Base-by-base conservation (phyloP, 164 flowering plant species). In the Magnolia officinalis region DNA sequence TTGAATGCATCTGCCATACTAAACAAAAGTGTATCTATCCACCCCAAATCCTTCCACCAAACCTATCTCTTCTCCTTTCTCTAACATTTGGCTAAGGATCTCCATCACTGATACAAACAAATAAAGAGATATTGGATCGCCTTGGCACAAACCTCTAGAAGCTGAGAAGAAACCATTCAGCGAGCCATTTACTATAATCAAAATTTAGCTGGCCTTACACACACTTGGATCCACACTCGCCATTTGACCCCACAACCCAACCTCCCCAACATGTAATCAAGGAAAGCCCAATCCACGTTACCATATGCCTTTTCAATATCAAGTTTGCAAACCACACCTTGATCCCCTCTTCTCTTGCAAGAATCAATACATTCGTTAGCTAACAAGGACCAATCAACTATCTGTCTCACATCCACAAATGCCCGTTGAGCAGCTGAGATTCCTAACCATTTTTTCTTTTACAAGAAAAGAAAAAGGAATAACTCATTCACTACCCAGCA, bases 281-380 rank as follows among this genome's bases (percentile, higher is more conserved):
- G 55, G n/a, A 70, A 70, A 14, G 19, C 9, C 23, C 50, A 70
- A 70, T 70, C 21, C 51, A 70, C 72, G 5, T 4, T 14, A 16
- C 37, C 52, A 50, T 70, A 70, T 18, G 72, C 72, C 52, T 70
- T 70, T 45, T 70, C 72, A n/a, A 37, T 13, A 45, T 37, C 21
- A n/a, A 49, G 18, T 18, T 37, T 70, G 72, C 50, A 37, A 29
- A 24, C 52, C 55, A 49, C 45, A 37, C 6, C 45, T 37, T 37
- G 45, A 37, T 37, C 45, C 45, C 45, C 45, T 37, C 4, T 37
- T 37, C 45, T 37, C 45, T 37, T 37, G 6, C 45, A 26, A 26
- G 29, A 26, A 26, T 26, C 29, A 37, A 37, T 37, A 37, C 45
- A 37, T 37, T 37, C 45, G 6, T 37, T 37, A 37, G 45, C 45